Conservation (phyloP, 495 filamentous ascomycete species). For the Saxispiralis lemnorum region DNA sequence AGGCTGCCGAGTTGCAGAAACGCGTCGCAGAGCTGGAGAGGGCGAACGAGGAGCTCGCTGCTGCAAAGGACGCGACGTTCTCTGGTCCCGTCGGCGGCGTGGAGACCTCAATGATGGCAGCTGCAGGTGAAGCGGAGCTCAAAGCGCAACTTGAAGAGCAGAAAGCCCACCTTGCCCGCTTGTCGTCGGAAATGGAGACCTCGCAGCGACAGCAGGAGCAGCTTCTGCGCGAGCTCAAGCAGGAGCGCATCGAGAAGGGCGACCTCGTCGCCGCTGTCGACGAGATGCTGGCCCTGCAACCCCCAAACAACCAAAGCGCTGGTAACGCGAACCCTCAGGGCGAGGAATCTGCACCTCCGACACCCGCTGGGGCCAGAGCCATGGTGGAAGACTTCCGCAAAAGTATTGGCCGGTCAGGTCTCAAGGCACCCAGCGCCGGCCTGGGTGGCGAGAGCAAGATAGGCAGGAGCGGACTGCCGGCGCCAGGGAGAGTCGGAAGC, state of each 20-base stretch:
- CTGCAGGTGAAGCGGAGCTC: conserved; percentile 28
- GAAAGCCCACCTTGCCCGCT: conserved; percentile 43
- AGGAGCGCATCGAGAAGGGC: conserved; percentile 79
- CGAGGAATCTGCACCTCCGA: neutral
- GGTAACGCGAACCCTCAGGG: neutral
- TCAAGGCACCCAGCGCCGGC: conserved; percentile 20
- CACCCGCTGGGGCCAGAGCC: neutral
- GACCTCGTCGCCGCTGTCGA: conserved; percentile 85
- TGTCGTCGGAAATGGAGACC: conserved; percentile 48
- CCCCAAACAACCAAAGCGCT: conserved; percentile 3
- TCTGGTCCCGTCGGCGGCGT: conserved; percentile 35
- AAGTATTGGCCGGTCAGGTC: conserved; percentile 20
- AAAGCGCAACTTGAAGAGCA: conserved; percentile 36
- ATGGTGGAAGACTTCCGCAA: conserved; percentile 23
- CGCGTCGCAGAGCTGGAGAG: conserved; percentile 46
- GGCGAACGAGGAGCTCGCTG: conserved; percentile 55
- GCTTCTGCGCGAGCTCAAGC: conserved; percentile 46
- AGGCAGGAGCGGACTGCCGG: conserved; percentile 18
- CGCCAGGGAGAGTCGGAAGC: conserved; percentile 10
- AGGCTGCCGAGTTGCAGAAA: conserved; percentile 52
- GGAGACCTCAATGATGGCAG: neutral
- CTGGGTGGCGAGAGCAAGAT: conserved; percentile 24
- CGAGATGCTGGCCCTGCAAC: conserved; percentile 53
- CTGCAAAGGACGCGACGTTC: conserved; percentile 46
- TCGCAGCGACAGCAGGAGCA: conserved; percentile 48